Base-by-base conservation (phyloP, 2,329 filamentous ascomycete species). In the Trichoderma koningii region DNA sequence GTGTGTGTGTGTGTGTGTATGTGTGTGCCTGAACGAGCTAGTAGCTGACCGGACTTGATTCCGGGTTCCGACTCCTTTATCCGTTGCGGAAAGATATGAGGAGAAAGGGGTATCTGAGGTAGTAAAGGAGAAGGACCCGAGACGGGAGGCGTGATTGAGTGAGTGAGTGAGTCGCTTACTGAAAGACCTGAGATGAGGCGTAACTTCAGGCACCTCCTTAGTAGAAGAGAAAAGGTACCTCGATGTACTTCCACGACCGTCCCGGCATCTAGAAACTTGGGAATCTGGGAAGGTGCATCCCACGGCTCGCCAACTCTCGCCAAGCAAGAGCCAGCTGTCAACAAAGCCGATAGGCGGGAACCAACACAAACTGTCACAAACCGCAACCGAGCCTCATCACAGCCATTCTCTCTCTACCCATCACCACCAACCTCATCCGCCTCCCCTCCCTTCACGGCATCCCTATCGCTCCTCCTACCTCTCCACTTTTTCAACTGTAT, bases 381-480 rank as follows among this genome's bases (percentile, higher is more conserved):
- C 26, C 52, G 38, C 50, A 19, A 21, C 17, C 42, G 41, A n/a
- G 38, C 50, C 50, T 63, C 59, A 42, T 42, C 23, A 38, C 57
- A 30, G 21, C 26, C 12, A 53, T 28, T 57, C 17, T 44, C 14
- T 48, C n/a, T 55, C 9, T 34, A 28, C n/a, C 21, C 21, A 23
- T 23, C 60, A 59, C 48, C 60, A 28, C 55, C 61, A 21, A 47
- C 61, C 65, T 53, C 55, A 45, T 48, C 12, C 47, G 10, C 30
- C 12, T 55, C 45, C 23, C 19, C 42, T 64, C n/a, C 55, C 47
- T 7, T 7, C 34, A 44, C 51, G 30, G 17, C n/a, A 47, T 41
- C 30, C 53, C 65, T 64, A 63, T 52, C 34, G 14, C 26, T 53
- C 50, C 50, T 30, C 42, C 23, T 47, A 15, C 62, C 62, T 55